These are phyloP conservation scores for Schizonepeta tenuifolia DNA, from an alignment of 257 asterid species.

Conservation along the genomic window DNA sequence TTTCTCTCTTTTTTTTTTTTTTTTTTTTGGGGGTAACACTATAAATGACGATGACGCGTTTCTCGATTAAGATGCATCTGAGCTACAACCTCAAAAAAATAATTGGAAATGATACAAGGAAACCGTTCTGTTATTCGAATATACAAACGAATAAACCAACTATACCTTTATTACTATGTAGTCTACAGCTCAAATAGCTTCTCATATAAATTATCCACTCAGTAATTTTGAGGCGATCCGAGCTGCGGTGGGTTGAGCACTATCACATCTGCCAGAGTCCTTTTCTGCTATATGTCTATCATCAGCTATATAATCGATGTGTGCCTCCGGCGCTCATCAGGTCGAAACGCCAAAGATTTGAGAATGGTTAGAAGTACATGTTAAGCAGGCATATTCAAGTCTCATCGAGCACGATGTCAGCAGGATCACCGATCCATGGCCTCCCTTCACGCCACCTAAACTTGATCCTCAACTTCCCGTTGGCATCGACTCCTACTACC, in stretches of 20 bases:
- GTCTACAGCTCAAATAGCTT: constrained; percentile 33
- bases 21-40: not conserved
- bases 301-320: not conserved
- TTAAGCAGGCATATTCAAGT: constrained; percentile 19
- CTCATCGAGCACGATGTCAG: constrained; percentile 78
- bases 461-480: constrained; percentile 90
- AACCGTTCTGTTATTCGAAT: constrained; percentile 35
- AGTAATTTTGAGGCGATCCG: constrained; percentile 4
- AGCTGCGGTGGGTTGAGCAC: constrained; percentile 10
- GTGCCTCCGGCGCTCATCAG: not conserved
- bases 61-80: not conserved
- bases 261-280: constrained; percentile 6
- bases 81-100: constrained; percentile 21
- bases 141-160: constrained; percentile 42
- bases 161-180: constrained; percentile 41
- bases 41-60: not conserved
- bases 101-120: constrained; percentile 25
- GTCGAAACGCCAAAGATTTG: constrained; percentile 1
- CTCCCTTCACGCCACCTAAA: constrained; percentile 94
- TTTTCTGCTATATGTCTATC: constrained; percentile 21
- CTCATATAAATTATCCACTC: not conserved
- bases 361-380: not conserved
- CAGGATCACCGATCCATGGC: constrained; percentile 99
- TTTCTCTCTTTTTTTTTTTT: too few relatives aligned
- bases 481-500: constrained; percentile 95